Base-by-base conservation (phyloP, 164 flowering plant species). In the Cinnamomum chago region DNA sequence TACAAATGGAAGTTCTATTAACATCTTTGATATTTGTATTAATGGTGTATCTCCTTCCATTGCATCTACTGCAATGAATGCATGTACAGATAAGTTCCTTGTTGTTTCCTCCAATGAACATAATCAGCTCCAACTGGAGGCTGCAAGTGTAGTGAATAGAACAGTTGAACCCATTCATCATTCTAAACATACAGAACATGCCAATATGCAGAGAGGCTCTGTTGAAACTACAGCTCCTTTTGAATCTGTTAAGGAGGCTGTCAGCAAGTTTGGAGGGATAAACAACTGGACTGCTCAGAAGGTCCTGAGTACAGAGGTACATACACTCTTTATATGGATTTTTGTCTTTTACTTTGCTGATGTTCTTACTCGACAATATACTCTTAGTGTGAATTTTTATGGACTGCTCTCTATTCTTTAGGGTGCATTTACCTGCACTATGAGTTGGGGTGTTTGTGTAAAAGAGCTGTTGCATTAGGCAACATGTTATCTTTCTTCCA, bases 271-370 rank as follows among this genome's bases (percentile, higher is more conserved):
- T 81, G 98, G 97, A 73, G 97, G 97, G 47, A 92, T 91, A 65
- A 89, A 87, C 72, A 94, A 92, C 75, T 91, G 97, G 95, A 93
- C 91, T 82, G 97, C 98, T 72, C 98, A 93, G 78, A 88, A 80
- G 79, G 71, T 87, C 67, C 88, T 89, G 76, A 88, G 88, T 50
- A 89, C 86, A 47, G 97, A 92, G 97, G 98, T 89, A 84, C 11
- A 40, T 40, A 40, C 47, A 22, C 60, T 14, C 6, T 55, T 30
- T 67, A 35, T 67, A 35, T 25, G 28, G n/a, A 30, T 30, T 28
- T 17, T 64, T 64, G 15, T 64, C 67, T 64, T 60, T 64, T 64
- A 64, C 15, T 13, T 30, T 22, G 71, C 47, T 0, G n/a, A 13
- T 55, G 18, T 13, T 55, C 2, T 0, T 55, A 55, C 60, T 55